Base-by-base conservation (phyloP, 805 yeast genomes). In the Maudiozyma serrabonitensis region DNA sequence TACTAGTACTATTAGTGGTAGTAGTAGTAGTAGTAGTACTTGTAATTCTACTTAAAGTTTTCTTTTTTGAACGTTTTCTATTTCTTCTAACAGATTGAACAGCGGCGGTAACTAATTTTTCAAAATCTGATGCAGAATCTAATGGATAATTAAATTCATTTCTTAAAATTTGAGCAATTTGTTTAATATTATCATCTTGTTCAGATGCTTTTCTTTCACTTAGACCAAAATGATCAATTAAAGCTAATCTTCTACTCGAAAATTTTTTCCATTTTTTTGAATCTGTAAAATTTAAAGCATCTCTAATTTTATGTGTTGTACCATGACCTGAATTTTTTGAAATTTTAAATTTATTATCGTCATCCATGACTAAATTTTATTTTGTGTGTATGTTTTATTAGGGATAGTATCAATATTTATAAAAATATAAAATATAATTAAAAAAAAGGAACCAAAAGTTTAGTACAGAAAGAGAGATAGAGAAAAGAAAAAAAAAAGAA, bases 1-100 rank as follows among this genome's bases (percentile, higher is more conserved):
- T n/a, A 26, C 13, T 41, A 15, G 15, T 34, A 35, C 6, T 15
- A 15, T 1, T 16, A 6, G 16, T 16, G 5, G 8, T 35, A 40
- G 13, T 19, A 18, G 28, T 40, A 28, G 42, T n/a, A 8, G 32
- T 26, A 37, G 9, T 35, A 35, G n/a, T 34, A 32, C 15, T 19
- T n/a, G 23, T 42, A 25, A 42, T 25, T 23, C 32, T 42, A 31
- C 40, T n/a, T 19, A 39, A 44, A 25, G 43, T 41, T 37, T 64
- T 62, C 56, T 75, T 76, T 52, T 73, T 72, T 8, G 81, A 78
- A 55, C 96, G 67, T 61, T 85, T 87, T 53, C 96, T 75, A 64
- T 91, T 91, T 55, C 99, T 72, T 53, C 99, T 72, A 1, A 87
- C 98, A 46, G 95, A 84, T 67, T 91, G 99, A 21, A 91, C 84